Base-by-base conservation (phyloP, 352 stramenopile genomes). In the Pythium insidiosum region DNA sequence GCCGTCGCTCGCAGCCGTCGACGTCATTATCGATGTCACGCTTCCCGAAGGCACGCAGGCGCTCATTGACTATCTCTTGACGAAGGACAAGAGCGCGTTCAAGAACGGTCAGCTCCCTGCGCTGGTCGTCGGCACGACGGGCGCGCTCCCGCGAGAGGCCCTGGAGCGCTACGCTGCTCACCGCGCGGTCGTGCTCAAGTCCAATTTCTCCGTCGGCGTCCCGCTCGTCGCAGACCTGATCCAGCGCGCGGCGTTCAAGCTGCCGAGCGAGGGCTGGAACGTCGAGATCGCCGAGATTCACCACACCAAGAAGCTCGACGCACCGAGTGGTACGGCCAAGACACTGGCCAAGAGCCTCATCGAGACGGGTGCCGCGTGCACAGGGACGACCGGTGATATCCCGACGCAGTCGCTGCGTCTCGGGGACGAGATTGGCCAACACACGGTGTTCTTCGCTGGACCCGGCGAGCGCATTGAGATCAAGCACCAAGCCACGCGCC, bases 301-400 rank as follows among this genome's bases (percentile, higher is more conserved):
- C 67, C 80, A 93, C 70, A 93, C 72, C 26, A 83, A 87, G 50
- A 93, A 93, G 74, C 61, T 89, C 33, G 80, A 93, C 30, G 80
- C 80, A 6, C 80, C 80, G 9, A 85, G 69, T 20, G 78, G 78
- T 43, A 91, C 78, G 39, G 78, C 78, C 54, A 88, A 88, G 71
- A 84, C 70, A 19, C 56, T 91, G 28, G 70, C 72, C 47, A 84
- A 87, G 67, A 69, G 71, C 39, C 56, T 91, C 28, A 58, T 55
- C 43, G 33, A 62, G 11, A 88, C 75, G 1, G 80, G 77, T 15
- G 70, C 72, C 3, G 45, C 73, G 15, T 84, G 71, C 53, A 66
- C 70, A 26, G 63, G 65, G 19, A 52, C 62, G 31, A 63, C 50
- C 5, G 66, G 71, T 28, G 46, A 66, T n/a, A 71, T 74, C 4